Percentiles rank a stretch among this genome's conserved stretches.
Conservation (phyloP, 2,329 filamentous ascomycete genomes). For the Aspergillus texensis region DNA sequence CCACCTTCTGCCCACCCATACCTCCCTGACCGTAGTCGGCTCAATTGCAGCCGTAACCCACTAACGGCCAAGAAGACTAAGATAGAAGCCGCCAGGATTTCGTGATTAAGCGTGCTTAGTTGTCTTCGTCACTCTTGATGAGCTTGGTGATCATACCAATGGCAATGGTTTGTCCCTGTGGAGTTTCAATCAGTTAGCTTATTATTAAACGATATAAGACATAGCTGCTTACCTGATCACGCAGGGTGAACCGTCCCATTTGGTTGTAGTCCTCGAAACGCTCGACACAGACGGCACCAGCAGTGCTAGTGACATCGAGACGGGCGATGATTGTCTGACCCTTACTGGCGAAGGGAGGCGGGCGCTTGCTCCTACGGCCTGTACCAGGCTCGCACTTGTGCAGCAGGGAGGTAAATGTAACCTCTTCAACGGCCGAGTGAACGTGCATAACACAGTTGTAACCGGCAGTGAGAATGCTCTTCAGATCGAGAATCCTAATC, state of each 20-base stretch:
- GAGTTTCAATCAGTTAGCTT: constrained; percentile 25
- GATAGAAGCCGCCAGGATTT: constrained; percentile 4
- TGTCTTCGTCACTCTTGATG: constrained; percentile 43
- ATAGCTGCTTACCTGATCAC: constrained; percentile 71
- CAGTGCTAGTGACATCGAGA: constrained; percentile 81
- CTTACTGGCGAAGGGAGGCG: constrained; percentile 84
- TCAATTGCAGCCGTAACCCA: background rate
- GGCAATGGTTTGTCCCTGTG: constrained; percentile 94
- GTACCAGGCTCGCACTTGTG: constrained; percentile 97
- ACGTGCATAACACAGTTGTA: constrained; percentile 99
- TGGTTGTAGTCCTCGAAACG: constrained; percentile 95
- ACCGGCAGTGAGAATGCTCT: constrained; percentile 88
- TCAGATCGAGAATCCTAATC: constrained; percentile 91
- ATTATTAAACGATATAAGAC: constrained; percentile 18
- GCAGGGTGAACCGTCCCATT: constrained; percentile 84
- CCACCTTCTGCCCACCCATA: constrained; percentile 24
- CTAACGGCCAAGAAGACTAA: constrained; percentile 1
- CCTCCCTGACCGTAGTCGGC: constrained; percentile 18
- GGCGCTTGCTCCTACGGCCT: constrained; percentile 85
- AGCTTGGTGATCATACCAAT: constrained; percentile 99
- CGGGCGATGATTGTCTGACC: constrained; percentile 87
- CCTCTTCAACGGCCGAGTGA: constrained; percentile 95
- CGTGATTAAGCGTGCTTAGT: constrained; percentile 20
- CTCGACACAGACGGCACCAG: constrained; percentile 88
- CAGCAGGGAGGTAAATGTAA: constrained; percentile 83